Percentiles rank a stretch among this genome's conserved stretches.
Conservation (phyloP, 371 early-diverging fungal species). For the Rhizomucor miehei region DNA sequence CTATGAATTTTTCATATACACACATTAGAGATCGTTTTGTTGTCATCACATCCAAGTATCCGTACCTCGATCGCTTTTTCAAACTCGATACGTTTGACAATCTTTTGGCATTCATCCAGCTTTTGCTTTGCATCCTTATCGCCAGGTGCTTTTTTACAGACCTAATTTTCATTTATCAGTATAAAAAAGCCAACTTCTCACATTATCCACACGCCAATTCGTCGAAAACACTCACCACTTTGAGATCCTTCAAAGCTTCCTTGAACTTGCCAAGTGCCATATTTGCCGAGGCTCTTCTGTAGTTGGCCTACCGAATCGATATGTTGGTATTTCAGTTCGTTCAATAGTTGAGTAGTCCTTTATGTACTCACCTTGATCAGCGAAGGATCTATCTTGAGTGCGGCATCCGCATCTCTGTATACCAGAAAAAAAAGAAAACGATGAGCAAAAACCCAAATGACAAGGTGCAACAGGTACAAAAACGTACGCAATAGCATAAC, state of each 20-base stretch:
- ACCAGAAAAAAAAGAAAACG: not conserved
- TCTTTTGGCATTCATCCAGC: constrained; percentile 84
- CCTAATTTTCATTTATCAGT: constrained; percentile 16
- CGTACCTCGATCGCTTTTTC: constrained; percentile 90
- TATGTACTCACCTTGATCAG: constrained; percentile 71
- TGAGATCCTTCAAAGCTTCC: constrained; percentile 82
- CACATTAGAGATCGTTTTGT: not conserved
- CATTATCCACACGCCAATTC: no score
- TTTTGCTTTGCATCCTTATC: constrained; percentile 72
- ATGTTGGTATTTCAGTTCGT: not conserved
- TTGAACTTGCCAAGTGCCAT: constrained; percentile 82
- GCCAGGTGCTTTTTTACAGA: constrained; percentile 62
- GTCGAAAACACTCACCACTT: constrained; percentile 60
- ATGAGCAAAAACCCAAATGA: not conserved
- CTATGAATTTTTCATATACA: constrained; percentile 16
- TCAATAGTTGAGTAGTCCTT: no score
- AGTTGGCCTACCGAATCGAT: constrained; percentile 81
- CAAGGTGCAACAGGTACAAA: not conserved
- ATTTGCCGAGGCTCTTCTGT: constrained; percentile 86
- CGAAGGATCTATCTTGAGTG: constrained; percentile 78
- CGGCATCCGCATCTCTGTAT: constrained; percentile 78
- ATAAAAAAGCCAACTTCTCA: no score
- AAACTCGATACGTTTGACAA: constrained; percentile 82
- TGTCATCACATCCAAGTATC: constrained; percentile 28
- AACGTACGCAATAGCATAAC: constrained; percentile 77